phyloP scores from a whole-genome alignment of 768 basidiomycete species.

The Arthromyces matolae region DNA sequence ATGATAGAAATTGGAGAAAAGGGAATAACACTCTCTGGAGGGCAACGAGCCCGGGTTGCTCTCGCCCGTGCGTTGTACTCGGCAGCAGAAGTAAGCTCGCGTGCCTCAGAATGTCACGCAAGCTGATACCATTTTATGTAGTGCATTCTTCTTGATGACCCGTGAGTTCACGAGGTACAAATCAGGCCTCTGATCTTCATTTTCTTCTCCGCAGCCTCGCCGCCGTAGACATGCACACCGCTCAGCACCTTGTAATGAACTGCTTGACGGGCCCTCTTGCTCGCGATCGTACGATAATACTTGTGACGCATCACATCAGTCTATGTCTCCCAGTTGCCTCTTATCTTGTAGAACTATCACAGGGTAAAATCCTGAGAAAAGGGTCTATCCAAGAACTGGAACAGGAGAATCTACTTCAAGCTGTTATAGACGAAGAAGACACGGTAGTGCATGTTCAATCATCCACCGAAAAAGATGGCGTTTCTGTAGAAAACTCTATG shows the following conservation, averaged over 20 bases:
- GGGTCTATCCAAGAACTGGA: constrained; percentile 49
- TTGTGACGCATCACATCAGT: constrained; percentile 81
- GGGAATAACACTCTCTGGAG: constrained; percentile 72
- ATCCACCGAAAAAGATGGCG: constrained; percentile 24
- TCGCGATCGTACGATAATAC: constrained; percentile 63
- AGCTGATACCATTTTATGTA: constrained; percentile 16
- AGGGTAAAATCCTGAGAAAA: constrained; percentile 46
- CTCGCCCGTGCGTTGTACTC: constrained; percentile 82
- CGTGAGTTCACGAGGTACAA: constrained; percentile 39
- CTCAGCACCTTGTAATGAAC: constrained; percentile 59
- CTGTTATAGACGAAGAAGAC: constrained; percentile 46
- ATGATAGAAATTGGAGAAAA: constrained; percentile 74
- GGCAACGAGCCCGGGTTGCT: constrained; percentile 70
- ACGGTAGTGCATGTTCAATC: constrained; percentile 26
- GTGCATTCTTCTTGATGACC: constrained; percentile 68
- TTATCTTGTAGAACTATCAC: constrained; percentile 60
- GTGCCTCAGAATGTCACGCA: background rate
- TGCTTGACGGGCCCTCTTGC: constrained; percentile 65
- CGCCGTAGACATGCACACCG: constrained; percentile 77
- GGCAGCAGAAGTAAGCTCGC: constrained; percentile 43
- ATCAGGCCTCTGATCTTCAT: background rate
- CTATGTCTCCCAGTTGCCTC: constrained; percentile 66
- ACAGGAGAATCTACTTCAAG: constrained; percentile 38
- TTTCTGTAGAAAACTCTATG: constrained; percentile 13
- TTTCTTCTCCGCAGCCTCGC: constrained; percentile 42